These are phyloP conservation scores for Porphyra umbilicalis DNA, from an alignment of 31 red algal genomes.

Conservation along the genomic window DNA sequence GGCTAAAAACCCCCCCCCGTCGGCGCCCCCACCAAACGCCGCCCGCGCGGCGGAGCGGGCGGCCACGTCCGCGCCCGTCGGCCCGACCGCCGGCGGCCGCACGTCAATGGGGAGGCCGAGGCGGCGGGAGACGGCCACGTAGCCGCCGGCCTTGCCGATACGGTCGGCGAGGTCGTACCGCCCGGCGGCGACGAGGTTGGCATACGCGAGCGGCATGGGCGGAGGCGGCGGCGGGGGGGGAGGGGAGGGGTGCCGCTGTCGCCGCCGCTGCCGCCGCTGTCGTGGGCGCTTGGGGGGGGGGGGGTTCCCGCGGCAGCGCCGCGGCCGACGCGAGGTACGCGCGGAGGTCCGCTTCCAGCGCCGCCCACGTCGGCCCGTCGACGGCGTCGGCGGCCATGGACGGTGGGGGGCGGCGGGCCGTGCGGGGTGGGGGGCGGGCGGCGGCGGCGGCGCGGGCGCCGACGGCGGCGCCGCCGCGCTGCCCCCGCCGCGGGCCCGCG, in stretches of 20 bases:
- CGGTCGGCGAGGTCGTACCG: conserved; percentile 46
- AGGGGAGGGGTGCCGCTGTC: background rate
- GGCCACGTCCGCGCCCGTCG: background rate
- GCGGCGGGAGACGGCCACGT: conserved; percentile 30
- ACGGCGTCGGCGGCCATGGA: background rate
- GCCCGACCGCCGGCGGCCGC: background rate
- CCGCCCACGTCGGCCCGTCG: background rate
- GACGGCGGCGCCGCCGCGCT: background rate
- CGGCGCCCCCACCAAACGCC: background rate
- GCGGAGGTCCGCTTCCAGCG: background rate
- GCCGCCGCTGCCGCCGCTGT: background rate
- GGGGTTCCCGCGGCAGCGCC: background rate
- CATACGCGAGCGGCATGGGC: conserved; percentile 38
- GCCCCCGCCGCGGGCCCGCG: background rate
- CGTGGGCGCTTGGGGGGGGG: background rate
- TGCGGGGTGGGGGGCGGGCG: background rate
- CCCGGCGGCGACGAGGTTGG: conserved; percentile 20
- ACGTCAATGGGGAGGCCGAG: conserved; percentile 39
- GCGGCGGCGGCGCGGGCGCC: background rate
- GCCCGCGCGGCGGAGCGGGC: background rate
- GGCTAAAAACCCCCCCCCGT: background rate
- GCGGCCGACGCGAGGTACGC: background rate
- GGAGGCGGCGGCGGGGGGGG: background rate
- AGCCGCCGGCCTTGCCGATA: conserved; percentile 56
- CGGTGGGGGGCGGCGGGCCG: background rate